A percentile compares a stretch with the other conserved stretches of the same genome.
Conservation (phyloP, 129 eudicot species). For the Cynara cardunculus region DNA sequence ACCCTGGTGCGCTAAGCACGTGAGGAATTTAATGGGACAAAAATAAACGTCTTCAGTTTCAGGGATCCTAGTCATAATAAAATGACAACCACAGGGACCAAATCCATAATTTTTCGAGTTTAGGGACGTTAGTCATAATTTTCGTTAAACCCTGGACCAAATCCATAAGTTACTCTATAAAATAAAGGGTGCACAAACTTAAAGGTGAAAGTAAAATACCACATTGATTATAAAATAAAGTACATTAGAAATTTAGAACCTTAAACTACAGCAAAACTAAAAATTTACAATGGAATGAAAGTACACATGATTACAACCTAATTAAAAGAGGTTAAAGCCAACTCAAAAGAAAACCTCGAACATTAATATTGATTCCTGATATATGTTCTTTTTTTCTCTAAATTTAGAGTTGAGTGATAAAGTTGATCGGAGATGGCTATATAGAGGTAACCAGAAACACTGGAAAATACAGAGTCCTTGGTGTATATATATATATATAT, state of each 20-base stretch:
- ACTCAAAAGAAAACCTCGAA: neutral
- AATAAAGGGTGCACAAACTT: neutral
- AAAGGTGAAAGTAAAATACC: neutral
- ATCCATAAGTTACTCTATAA: neutral
- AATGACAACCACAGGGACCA: too few species aligned
- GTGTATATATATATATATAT: too few species aligned
- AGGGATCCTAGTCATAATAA: too few species aligned
- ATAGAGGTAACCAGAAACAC: neutral
- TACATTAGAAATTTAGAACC: neutral
- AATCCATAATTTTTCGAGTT: too few species aligned
- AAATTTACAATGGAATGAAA: neutral
- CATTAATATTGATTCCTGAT: neutral
- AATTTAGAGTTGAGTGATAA: neutral
- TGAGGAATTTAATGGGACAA: too few species aligned
- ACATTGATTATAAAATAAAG: neutral
- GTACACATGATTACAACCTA: neutral
- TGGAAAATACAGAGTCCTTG: neutral
- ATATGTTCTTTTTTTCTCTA: neutral
- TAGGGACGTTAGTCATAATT: too few species aligned
- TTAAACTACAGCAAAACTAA: neutral
- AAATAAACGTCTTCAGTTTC: too few species aligned
- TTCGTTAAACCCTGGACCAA: too few species aligned
- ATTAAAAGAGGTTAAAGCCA: neutral
- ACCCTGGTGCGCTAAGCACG: too few species aligned
- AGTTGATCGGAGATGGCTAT: neutral